These are phyloP conservation scores for Globisporangium nagaii DNA, from an alignment of 352 stramenopile species.

Conservation along the genomic window DNA sequence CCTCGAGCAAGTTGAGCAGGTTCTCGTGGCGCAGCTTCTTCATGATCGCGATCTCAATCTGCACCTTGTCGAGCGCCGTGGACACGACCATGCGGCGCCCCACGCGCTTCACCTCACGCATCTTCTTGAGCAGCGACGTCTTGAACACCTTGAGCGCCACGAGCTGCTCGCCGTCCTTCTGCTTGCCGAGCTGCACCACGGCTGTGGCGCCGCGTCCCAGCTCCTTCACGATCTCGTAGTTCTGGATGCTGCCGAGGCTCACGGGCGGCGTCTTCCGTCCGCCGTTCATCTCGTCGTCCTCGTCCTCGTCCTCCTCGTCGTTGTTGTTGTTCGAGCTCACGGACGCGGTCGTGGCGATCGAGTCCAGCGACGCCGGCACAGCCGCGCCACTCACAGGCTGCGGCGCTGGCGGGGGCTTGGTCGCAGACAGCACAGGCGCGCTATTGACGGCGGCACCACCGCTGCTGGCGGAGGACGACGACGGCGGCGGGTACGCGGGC, in stretches of 20 bases:
- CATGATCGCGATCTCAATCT: slow-evolving; percentile 87
- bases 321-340: slow-evolving; percentile 29
- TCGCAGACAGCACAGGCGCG: slow-evolving; percentile 18
- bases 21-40: slow-evolving; percentile 82
- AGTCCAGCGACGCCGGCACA: slow-evolving; percentile 24
- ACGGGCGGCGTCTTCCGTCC: background rate
- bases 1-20: slow-evolving; percentile 73
- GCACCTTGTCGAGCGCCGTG: slow-evolving; percentile 82
- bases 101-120: slow-evolving; percentile 82
- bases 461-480: background rate
- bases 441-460: slow-evolving; percentile 2
- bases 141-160: slow-evolving; percentile 85
- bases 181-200: slow-evolving; percentile 69
- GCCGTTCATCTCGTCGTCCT: slow-evolving; percentile 11
- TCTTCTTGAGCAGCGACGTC: slow-evolving; percentile 81
- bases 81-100: slow-evolving; percentile 80
- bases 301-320: slow-evolving; percentile 26
- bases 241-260: slow-evolving; percentile 40
- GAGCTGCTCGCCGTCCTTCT: slow-evolving; percentile 46
- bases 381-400: background rate
- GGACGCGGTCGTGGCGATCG: slow-evolving; percentile 30
- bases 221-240: slow-evolving; percentile 79
- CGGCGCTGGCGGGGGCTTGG: background rate
- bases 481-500: background rate
- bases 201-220: slow-evolving; percentile 75